phyloP scores from a whole-genome alignment of 441 rosid species.

The Arabidopsis hybrid region DNA sequence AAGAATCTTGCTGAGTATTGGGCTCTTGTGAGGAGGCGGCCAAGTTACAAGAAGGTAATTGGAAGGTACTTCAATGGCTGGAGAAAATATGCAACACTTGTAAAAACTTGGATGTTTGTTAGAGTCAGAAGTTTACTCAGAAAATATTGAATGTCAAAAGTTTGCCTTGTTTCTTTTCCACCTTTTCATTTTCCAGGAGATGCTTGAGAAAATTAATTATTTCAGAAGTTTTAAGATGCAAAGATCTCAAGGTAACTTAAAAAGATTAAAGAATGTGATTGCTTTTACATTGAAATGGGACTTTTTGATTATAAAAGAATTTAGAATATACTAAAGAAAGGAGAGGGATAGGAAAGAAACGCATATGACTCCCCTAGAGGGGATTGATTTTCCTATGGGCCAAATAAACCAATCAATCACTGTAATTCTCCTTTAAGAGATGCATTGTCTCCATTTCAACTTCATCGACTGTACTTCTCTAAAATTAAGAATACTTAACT shows the following conservation, averaged over 20 bases:
- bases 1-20: conserved; percentile 76
- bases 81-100: conserved; percentile 75
- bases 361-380: conserved; percentile 48
- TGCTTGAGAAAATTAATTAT: conserved; percentile 2
- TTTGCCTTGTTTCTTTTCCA: not conserved
- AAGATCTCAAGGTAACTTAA: conserved; percentile 3
- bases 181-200: conserved; percentile 20
- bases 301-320: conserved; percentile 54
- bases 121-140: conserved; percentile 55
- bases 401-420: conserved; percentile 49
- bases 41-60: conserved; percentile 73
- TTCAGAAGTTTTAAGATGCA: not conserved
- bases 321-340: conserved; percentile 53
- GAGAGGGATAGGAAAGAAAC: conserved; percentile 5
- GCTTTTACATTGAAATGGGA: conserved; percentile 36
- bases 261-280: conserved; percentile 38
- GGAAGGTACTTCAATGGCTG: conserved; percentile 84
- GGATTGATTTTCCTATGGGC: conserved; percentile 40
- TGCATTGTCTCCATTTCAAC: conserved; percentile 50
- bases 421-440: conserved; percentile 49
- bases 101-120: conserved; percentile 76
- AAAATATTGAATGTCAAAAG: conserved; percentile 27
- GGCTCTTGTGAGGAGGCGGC: conserved; percentile 67
- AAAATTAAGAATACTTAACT: conserved; percentile 32
- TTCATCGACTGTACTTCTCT: conserved; percentile 39